These are phyloP conservation scores for Flagelloscypha sp. DNA, from an alignment of 768 basidiomycete species.

Conservation along the genomic window DNA sequence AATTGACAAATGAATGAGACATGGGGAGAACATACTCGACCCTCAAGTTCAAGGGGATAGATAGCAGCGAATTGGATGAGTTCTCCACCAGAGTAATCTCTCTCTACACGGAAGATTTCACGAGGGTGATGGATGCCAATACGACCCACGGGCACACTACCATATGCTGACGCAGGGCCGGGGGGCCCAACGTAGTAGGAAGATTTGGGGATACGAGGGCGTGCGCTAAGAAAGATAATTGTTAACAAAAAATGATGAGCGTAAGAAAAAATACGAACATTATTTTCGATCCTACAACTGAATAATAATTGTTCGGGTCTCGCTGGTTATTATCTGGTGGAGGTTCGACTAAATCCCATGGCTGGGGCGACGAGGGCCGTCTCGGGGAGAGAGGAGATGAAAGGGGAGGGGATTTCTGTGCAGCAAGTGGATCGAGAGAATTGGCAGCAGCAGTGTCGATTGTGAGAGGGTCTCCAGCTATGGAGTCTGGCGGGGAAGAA, in stretches of 20 bases:
- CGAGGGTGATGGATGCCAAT: slow-evolving; percentile 87
- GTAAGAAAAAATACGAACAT: slow-evolving; percentile 4
- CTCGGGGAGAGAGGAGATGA: too few species aligned
- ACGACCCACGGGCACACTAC: slow-evolving; percentile 71
- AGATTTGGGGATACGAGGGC: slow-evolving; percentile 62
- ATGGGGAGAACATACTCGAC: slow-evolving; percentile 53
- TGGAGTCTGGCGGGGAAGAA: too few species aligned
- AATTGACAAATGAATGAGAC: background rate
- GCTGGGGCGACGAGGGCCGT: slow-evolving; percentile 59
- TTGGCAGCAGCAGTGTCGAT: too few species aligned
- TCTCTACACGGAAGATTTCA: slow-evolving; percentile 84
- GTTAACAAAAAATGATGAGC: slow-evolving; percentile 9
- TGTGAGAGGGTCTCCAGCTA: too few species aligned
- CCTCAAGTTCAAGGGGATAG: slow-evolving; percentile 89
- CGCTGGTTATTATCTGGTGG: slow-evolving; percentile 31
- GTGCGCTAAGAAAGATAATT: slow-evolving; percentile 22
- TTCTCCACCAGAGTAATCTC: slow-evolving; percentile 90
- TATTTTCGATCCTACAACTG: slow-evolving; percentile 28
- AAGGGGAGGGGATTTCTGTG: too few species aligned
- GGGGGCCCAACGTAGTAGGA: slow-evolving; percentile 83
- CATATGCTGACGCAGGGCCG: slow-evolving; percentile 67
- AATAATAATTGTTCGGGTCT: slow-evolving; percentile 29
- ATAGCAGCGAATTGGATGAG: slow-evolving; percentile 82
- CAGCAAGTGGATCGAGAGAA: too few species aligned
- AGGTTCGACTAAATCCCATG: slow-evolving; percentile 56